Evolutionary conservation across 2,329 filamentous ascomycete species (phyloP), one percentile per base, ranked within the genome.

Genomic region (Fusarium tanahbumbuense): DNA sequence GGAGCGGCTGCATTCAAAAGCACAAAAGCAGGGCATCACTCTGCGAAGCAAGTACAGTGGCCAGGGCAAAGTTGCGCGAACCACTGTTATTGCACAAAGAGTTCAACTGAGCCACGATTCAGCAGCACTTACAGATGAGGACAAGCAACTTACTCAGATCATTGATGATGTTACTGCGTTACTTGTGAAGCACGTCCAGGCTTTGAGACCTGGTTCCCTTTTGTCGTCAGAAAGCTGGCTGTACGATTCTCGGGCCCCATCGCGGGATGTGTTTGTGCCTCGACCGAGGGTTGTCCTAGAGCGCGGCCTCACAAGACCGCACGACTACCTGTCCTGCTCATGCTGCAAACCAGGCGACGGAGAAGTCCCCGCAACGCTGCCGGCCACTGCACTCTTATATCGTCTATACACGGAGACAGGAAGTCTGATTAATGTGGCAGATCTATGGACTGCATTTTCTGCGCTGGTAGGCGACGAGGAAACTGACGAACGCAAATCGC

Each of bases 361-460:
- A 23, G 84, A 85, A 1, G 79, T 91, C 12, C 83, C 85, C 42
- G 81, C 88, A 3, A 90, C 87, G 2, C 83, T 93, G 57, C 93
- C 92, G 6, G 84, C 90, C 2, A 91, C 91, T 8, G 87, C 92
- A 3, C 88, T 95, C 32, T 75, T 96, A 27, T 96, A 95, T 76
- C 91, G 92, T 73, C 82, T 96, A 50, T 95, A 94, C 77, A 83
- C 92, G 16, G 93, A 97, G 77, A 91, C 92, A 0, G 92, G 92
- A 0, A 87, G 86, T 11, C 82, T 95, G 62, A 90, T 96, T 78
- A 96, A 96, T 73, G 89, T 92, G 50, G 91, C 88, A 32, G 93
- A 97, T 81, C 78, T 96, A 48, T 94, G 92, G 92, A 87, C 88
- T 15, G 92, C 93, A 6, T 97, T 93, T 78, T 86, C 87, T 70